Conservation (phyloP, 257 asterid species). For the Marsdenia floribunda region DNA sequence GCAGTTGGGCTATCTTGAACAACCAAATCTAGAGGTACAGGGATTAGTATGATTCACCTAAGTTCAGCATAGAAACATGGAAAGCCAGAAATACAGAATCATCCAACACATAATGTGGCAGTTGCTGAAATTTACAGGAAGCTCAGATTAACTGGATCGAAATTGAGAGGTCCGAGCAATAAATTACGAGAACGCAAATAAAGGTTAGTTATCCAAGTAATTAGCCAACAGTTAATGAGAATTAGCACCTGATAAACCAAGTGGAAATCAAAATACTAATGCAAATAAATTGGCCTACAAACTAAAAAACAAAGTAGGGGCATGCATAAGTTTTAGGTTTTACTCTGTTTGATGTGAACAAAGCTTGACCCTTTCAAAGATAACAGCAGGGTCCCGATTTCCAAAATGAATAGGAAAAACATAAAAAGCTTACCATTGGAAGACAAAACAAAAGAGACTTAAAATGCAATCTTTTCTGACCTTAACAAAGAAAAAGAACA, state of each 20-base stretch:
- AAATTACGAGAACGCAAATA: not conserved
- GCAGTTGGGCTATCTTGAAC: too few relatives aligned
- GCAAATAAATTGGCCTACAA: not conserved
- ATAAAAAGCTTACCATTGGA: too few relatives aligned
- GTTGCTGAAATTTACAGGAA: not conserved
- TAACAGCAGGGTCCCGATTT: too few relatives aligned
- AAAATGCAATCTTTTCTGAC: not conserved
- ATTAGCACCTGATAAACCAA: too few relatives aligned
- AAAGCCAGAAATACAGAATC: not conserved
- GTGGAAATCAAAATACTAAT: not conserved
- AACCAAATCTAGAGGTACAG: too few relatives aligned
- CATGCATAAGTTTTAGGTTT: not conserved
- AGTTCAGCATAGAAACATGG: not conserved
- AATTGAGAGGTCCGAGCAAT: not conserved
- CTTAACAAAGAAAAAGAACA: not conserved
- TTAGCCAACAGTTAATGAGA: not conserved
- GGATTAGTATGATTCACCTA: too few relatives aligned
- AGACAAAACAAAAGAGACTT: not conserved
- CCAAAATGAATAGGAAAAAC: too few relatives aligned
- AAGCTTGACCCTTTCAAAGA: not conserved
- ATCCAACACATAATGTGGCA: not conserved
- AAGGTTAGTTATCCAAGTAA: not conserved
- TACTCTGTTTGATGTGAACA: not conserved
- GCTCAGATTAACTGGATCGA: not conserved
- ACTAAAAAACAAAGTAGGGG: not conserved